Evolutionary conservation across 192 early-diverging fungal genomes (phyloP), one percentile per base, ranked within the genome.

Genomic region (Pecoramyces ruminantium): DNA sequence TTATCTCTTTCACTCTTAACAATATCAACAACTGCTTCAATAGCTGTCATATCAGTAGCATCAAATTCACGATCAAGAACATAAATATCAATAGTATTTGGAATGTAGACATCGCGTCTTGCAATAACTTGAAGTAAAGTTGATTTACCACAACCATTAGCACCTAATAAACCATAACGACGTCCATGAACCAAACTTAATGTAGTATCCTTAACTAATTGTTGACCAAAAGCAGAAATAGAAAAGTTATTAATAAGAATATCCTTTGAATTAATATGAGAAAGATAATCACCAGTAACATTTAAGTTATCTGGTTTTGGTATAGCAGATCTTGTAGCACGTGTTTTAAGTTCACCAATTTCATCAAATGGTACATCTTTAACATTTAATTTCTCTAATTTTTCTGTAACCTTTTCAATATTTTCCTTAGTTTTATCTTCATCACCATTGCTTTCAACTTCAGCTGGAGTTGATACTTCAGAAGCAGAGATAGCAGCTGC

Each of bases 71-170:
- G 91, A 87, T 96, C 95, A 83, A 99, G 89, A 82, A 99, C 85
- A 84, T 97, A 96, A 82, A 96, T 96, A 92, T 98, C 96, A 85
- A 99, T 98, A 82, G 97, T 95, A 21, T 93, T 93, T 25, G 98
- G 98, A 84, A 99, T 96, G 42, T 94, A 93, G 77, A 94, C 94
- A 82, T 99, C 98, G 84, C 96, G 91, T 78, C 92, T 93, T 81
- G 95, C 95, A 86, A 99, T 90, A 58, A 93, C 94, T 80, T 93
- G 90, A 80, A 99, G 87, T 86, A 99, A 97, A 38, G 98, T 98
- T 17, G 95, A 95, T 86, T 97, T 96, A 79, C 98, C 98, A 81
- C 92, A 93, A 25, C 98, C 98, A 89, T 99, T 98, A 79, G 93
- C 88, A 40, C 96, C 97, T 85, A 90, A 93, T 18, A 95, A 82